These are phyloP conservation scores for Parietichytrium sp. DNA, from an alignment of 108 stramenopile species.

Conservation along the genomic window DNA sequence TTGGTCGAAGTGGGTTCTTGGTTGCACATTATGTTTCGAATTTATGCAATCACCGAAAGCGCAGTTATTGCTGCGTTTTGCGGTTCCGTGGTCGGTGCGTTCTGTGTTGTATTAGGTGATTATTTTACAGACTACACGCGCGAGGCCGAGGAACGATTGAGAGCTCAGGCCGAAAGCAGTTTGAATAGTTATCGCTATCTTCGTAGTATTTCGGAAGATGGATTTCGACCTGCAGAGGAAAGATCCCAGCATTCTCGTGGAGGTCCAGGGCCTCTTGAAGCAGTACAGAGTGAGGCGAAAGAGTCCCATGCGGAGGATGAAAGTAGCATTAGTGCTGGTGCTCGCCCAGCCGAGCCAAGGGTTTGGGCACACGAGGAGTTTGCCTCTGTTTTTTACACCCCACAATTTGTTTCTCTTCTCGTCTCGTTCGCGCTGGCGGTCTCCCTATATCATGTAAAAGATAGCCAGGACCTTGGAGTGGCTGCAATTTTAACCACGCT, in stretches of 20 bases:
- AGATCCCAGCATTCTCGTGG: too few species aligned
- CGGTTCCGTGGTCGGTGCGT: not conserved
- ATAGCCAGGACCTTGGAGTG: slow-evolving; percentile 24
- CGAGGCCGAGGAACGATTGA: too few species aligned
- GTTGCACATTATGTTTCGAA: slow-evolving; percentile 13
- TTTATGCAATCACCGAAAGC: not conserved
- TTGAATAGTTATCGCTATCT: too few species aligned
- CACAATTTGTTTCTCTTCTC: not conserved
- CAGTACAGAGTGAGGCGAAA: too few species aligned
- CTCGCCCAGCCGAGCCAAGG: too few species aligned
- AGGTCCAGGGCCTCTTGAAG: too few species aligned
- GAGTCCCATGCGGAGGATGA: too few species aligned
- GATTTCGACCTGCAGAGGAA: too few species aligned
- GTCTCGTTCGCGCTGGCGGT: not conserved
- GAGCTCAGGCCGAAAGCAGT: too few species aligned
- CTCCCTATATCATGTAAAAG: not conserved
- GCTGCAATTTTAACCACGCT: slow-evolving; percentile 19
- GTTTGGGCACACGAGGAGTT: too few species aligned
- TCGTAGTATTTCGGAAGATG: too few species aligned
- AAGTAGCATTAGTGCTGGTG: too few species aligned
- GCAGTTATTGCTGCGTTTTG: not conserved
- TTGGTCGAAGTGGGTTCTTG: slow-evolving; percentile 27
- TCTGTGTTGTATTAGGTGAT: slow-evolving; percentile 14
- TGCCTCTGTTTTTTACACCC: not conserved
- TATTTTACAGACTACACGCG: not conserved